Base-by-base conservation (phyloP, 2,329 filamentous ascomycete genomes). In the Fusarium mexicanum region DNA sequence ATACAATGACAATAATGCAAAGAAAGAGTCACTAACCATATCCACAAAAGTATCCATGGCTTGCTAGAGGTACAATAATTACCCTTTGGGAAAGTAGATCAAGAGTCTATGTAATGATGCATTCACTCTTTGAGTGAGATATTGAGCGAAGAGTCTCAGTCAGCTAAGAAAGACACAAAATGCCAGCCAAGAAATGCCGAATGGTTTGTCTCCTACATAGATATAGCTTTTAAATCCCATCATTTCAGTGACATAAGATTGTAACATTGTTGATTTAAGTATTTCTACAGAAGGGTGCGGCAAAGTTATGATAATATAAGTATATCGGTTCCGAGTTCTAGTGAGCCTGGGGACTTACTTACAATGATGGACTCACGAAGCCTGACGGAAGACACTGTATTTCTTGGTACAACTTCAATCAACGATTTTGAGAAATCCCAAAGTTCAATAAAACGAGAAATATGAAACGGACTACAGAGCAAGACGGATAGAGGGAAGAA, bases 41-140 rank as follows among this genome's bases (percentile, higher is more conserved):
- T 14, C 31, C 29, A 24, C 47, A 8, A 33, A 10, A 10, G 17
- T 6, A 20, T 50, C 1, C 8, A 14, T 18, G 17, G 11, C 12
- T 35, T 20, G 2, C 29, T 5, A 24, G 4, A 24, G 3, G 2
- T 2, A 24, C 9, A 35, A 6, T 13, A 18, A 50, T 8, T 9
- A 18, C 11, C 2, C 4, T 11, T 20, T 14, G 6, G 4, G 12
- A 3, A 24, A 20, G 13, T 7, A 11, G 2, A 2, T 24, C 6
- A 24, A 35, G 4, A 14, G 12, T 20, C n/a, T 18, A 20, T 4
- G 12, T 3, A 24, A 24, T 20, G 3, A 20, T 24, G 16, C 0
- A 2, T 24, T 11, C 4, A 17, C 31, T 20, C 1, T 5, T 20
- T 16, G 31, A 35, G 22, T 24, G 31, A 35, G 31, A 20, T 1